Base-by-base conservation (phyloP, 257 asterid genomes). In the Verbena officinalis region DNA sequence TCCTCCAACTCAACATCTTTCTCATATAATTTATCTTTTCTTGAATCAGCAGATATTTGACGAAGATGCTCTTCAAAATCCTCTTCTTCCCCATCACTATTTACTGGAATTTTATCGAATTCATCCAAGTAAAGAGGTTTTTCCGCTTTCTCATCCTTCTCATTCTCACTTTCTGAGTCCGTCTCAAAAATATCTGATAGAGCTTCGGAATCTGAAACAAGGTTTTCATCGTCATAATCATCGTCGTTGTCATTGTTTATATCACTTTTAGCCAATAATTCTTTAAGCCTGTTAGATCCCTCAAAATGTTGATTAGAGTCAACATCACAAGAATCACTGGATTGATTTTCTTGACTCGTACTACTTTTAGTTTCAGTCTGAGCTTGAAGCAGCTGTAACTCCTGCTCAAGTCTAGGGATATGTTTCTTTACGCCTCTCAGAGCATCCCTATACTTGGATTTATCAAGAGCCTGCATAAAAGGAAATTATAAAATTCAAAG, bases 401-500 rank as follows among this genome's bases (percentile, higher is more conserved):
- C 95, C 68, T 84, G 95, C 87, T 93, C 96, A 23, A 94, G 97
- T 59, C 87, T 80, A 12, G 97, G 97, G 38, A 94, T 88, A 73
- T 77, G 75, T 75, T 78, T 84, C 80, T 69, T 84, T 33, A 90
- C 86, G 42, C 95, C 97, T 70, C 96, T 87, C 34, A 93, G 73
- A 48, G 95, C 84, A 76, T 93, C 99, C 73, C 95, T 77, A 53
- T 87, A 87, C 78, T 84, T 90, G 55, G 99, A 93, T 76, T 93
- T 94, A 79, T 94, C 96, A 56, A 94, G 77, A 73, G 99, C 99
- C 99, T 94, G 85, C 23, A 76, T n/a, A 21, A 59, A 69, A 67
- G 7, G 27, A 15, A 11, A 68, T 72, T 45, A 81, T 3, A 9
- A 36, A 44, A 59, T 57, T 52, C 46, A 39, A 49, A 16, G 27